Conservation (phyloP, 495 filamentous ascomycete genomes). For the Cladorrhinum samala region DNA sequence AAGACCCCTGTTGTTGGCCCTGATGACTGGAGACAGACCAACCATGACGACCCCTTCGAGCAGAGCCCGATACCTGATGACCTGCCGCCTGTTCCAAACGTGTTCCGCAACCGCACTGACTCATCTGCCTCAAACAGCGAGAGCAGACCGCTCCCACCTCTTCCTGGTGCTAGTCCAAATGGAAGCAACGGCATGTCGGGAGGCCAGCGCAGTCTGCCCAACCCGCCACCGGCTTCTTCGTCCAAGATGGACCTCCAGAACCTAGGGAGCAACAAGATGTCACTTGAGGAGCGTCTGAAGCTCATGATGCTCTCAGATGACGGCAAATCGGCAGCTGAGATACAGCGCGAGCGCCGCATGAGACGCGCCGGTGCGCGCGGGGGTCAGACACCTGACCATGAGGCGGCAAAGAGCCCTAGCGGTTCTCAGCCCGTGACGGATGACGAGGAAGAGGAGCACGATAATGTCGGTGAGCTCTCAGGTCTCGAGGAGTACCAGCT, state of each 20-base stretch:
- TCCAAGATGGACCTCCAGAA: slow-evolving; percentile 66
- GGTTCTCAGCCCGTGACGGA: slow-evolving; percentile 26
- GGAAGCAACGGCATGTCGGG: slow-evolving; percentile 43
- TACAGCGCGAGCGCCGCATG: slow-evolving; percentile 58
- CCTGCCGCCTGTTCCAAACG: slow-evolving; percentile 26
- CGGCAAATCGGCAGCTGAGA: slow-evolving; percentile 45
- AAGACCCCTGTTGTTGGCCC: slow-evolving; percentile 96
- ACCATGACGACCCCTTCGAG: slow-evolving; percentile 68
- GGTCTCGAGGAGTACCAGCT: slow-evolving; percentile 54
- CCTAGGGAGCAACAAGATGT: slow-evolving; percentile 62
- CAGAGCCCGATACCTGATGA: slow-evolving; percentile 56
- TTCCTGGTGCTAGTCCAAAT: slow-evolving; percentile 48
- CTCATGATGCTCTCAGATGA: slow-evolving; percentile 75
- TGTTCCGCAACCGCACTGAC: slow-evolving; percentile 49
- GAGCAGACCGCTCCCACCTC: slow-evolving; percentile 67
- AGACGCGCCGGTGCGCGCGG: slow-evolving; percentile 45
- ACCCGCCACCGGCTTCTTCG: slow-evolving; percentile 53
- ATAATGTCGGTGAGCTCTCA: slow-evolving; percentile 49
- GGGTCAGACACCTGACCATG: slow-evolving; percentile 45
- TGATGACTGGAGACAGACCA: slow-evolving; percentile 85
- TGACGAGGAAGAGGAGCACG: slow-evolving; percentile 34
- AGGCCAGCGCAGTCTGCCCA: slow-evolving; percentile 55
- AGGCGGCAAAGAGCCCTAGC: slow-evolving; percentile 33
- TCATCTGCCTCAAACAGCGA: slow-evolving; percentile 68
- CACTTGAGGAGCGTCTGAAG: slow-evolving; percentile 72